These are phyloP conservation scores for Meyerozyma athensensis DNA, from an alignment of 1,139 yeast species.

Conservation along the genomic window DNA sequence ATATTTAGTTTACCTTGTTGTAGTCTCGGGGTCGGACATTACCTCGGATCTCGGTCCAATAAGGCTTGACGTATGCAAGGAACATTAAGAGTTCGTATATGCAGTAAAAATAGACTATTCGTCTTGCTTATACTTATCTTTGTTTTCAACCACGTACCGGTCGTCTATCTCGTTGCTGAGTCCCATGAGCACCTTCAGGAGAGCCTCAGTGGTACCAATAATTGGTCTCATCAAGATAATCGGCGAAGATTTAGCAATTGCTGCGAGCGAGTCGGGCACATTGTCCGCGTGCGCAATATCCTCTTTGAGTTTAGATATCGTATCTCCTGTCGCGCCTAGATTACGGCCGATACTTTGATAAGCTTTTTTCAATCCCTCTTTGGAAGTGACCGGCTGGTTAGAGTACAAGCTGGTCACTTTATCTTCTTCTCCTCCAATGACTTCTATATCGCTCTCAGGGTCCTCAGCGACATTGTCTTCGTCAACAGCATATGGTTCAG, in stretches of 20 bases:
- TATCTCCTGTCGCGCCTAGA: slow-evolving; percentile 59
- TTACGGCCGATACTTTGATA: slow-evolving; percentile 69
- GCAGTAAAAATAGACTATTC: neutral
- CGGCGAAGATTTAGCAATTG: slow-evolving; percentile 76
- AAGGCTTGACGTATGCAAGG: neutral
- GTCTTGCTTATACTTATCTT: slow-evolving; percentile 21
- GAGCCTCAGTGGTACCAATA: slow-evolving; percentile 90
- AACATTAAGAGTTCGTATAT: neutral
- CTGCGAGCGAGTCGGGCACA: slow-evolving; percentile 61
- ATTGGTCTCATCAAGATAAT: slow-evolving; percentile 77
- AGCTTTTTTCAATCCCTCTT: slow-evolving; percentile 71
- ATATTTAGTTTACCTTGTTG: no score
- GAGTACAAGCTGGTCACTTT: slow-evolving; percentile 73
- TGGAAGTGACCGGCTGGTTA: slow-evolving; percentile 69
- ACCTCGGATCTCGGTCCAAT: no score
- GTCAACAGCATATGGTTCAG: slow-evolving; percentile 13
- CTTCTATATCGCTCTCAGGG: slow-evolving; percentile 16
- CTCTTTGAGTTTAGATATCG: slow-evolving; percentile 53
- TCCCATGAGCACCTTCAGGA: slow-evolving; percentile 79
- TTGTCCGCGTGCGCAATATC: slow-evolving; percentile 60
- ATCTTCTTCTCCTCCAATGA: slow-evolving; percentile 13
- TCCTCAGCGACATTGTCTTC: slow-evolving; percentile 22
- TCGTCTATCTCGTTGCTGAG: slow-evolving; percentile 79
- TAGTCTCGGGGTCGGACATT: no score
- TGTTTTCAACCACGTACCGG: slow-evolving; percentile 34